Conservation (phyloP, 2,329 filamentous ascomycete species). For the Colletotrichum melonis region DNA sequence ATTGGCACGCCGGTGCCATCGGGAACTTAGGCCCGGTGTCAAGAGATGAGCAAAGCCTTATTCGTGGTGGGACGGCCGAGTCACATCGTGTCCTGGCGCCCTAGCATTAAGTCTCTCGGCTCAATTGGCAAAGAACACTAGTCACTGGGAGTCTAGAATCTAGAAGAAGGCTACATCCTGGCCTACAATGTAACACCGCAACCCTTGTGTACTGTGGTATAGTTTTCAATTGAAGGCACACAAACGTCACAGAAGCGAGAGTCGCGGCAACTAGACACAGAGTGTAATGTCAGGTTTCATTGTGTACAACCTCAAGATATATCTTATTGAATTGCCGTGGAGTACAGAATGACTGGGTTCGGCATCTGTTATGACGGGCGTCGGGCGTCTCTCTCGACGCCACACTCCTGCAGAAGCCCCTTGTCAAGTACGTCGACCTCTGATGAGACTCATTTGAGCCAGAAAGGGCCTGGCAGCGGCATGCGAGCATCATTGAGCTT, state of each 20-base stretch:
- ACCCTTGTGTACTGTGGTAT: background rate
- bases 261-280: too few species aligned
- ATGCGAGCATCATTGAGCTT: background rate
- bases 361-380: constrained; percentile 1
- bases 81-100: background rate
- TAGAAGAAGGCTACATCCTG: background rate
- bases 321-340: background rate
- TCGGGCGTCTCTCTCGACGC: background rate
- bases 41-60: background rate
- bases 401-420: background rate
- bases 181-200: background rate
- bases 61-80: background rate
- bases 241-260: too few species aligned
- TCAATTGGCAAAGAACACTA: too few species aligned
- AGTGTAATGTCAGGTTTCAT: too few species aligned
- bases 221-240: background rate
- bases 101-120: too few species aligned
- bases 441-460: background rate
- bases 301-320: background rate
- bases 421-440: background rate
- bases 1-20: background rate
- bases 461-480: too few species aligned
- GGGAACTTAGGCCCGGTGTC: background rate
- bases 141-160: background rate
- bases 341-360: background rate